Conservation (phyloP, 352 stramenopile genomes). For the Phytophthora sp. region DNA sequence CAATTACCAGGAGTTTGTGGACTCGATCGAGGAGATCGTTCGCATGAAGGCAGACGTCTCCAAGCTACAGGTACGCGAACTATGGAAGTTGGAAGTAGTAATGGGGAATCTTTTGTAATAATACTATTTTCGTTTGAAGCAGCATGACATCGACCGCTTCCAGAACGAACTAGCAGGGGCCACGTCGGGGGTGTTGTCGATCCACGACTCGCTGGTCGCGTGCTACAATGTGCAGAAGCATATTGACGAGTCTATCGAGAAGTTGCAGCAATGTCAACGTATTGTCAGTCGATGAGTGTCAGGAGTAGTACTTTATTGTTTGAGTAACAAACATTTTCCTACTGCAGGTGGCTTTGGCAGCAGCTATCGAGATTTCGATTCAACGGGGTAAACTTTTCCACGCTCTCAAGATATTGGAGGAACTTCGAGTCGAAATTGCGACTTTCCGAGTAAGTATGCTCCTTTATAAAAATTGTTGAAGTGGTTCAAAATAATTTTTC, state of each 20-base stretch:
- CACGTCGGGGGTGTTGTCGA: slow-evolving; percentile 55
- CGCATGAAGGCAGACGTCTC: slow-evolving; percentile 79
- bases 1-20: slow-evolving; percentile 83
- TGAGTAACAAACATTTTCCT: neutral
- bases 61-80: slow-evolving; percentile 54
- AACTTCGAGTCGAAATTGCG: slow-evolving; percentile 70
- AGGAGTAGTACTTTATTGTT: neutral
- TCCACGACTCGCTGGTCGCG: slow-evolving; percentile 61
- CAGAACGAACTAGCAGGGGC: slow-evolving; percentile 59
- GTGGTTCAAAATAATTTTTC: slow-evolving; percentile 1
- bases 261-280: slow-evolving; percentile 80
- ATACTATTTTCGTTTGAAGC: slow-evolving; percentile 1
- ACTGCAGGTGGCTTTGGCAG: slow-evolving; percentile 63
- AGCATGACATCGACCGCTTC: slow-evolving; percentile 74
- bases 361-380: slow-evolving; percentile 71
- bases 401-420: slow-evolving; percentile 76
- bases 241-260: slow-evolving; percentile 83
- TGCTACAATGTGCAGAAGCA: slow-evolving; percentile 68
- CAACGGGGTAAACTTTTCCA: slow-evolving; percentile 77
- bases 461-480: too few species aligned
- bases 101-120: slow-evolving; percentile 2
- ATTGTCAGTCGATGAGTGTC: slow-evolving; percentile 52
- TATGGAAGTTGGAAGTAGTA: neutral
- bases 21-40: slow-evolving; percentile 86
- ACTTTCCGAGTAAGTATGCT: slow-evolving; percentile 64